Base-by-base conservation (phyloP, 163 green algal species). In the Coccomyxa subellipsoidea region DNA sequence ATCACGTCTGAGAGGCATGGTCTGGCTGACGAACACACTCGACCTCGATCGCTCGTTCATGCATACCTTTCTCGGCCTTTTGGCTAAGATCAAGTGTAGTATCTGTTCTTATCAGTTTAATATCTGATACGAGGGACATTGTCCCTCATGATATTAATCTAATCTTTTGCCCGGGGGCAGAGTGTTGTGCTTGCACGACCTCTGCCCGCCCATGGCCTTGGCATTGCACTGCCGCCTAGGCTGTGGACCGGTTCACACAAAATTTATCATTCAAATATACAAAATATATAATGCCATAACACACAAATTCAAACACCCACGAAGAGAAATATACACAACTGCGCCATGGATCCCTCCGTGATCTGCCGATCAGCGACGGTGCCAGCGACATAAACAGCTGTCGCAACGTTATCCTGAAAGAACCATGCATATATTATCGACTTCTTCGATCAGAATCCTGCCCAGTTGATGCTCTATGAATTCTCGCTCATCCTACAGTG, bases 81-180 rank as follows among this genome's bases (percentile, higher is more conserved):
- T 79, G 80, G 80, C 80, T 83, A 83, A 83, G 69, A 79, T 83
- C 80, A 83, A 83, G 69, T 83, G 69, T 79, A 83, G 69, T 80
- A 79, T 79, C 80, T 83, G 69, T 79, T 80, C 80, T 83, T 77
- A 69, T 80, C 75, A 80, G 75, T 66, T 59, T 80, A 66, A 80
- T 80, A 69, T 80, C 75, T 80, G 75, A 80, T 69, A 80, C 36
- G 32, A 29, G 72, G 72, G 72, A 39, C 72, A 78, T 78, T 78
- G 72, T 39, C 72, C 72, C 72, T 29, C 32, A 38, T 54, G 35
- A 59, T 59, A 47, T 40, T 78, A 38, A 78, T 39, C n/a, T 78
- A 39, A 78, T 53, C 35, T 78, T 78, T 78, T 73, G 29, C 66
- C n/a, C 29, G 66, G 66, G 29, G 66, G 66, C 29, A 35, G 66